phyloP scores from a whole-genome alignment of 129 eudicot species.

The Calendula officinalis region DNA sequence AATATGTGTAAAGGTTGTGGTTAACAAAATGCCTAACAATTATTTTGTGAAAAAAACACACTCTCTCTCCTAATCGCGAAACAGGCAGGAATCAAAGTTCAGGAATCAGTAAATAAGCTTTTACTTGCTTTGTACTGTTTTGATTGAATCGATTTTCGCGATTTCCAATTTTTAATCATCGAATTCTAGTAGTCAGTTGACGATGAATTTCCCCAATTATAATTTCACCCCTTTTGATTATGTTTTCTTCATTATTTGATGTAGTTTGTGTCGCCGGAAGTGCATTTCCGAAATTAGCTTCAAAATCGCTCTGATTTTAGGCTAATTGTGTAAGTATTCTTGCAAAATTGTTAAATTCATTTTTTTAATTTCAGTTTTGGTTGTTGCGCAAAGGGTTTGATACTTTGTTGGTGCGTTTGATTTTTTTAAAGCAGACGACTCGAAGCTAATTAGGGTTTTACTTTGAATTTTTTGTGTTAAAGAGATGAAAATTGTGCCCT shows the following conservation, averaged over 20 bases:
- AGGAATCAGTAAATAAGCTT: constrained; percentile 11
- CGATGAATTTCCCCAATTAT: constrained; percentile 13
- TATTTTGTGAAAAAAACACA: no score
- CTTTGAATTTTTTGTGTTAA: neutral
- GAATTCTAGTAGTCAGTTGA: neutral
- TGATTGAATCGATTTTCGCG: constrained; percentile 14
- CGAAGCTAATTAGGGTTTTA: constrained; percentile 15
- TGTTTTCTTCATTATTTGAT: neutral
- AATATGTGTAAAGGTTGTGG: no score
- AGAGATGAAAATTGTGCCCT: neutral
- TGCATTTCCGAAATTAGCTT: constrained; percentile 29
- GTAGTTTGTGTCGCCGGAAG: constrained; percentile 14
- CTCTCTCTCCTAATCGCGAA: constrained; percentile 3
- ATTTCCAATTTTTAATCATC: neutral
- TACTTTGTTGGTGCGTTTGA: neutral
- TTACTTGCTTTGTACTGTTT: constrained; percentile 13
- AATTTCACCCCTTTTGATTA: neutral
- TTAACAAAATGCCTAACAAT: no score
- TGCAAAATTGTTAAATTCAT: neutral
- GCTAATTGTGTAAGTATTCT: constrained; percentile 22
- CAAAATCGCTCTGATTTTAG: constrained; percentile 19
- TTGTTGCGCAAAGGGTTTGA: constrained; percentile 11
- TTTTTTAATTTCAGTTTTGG: constrained; percentile 2
- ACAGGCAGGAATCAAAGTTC: constrained; percentile 19
- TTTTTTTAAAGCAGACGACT: constrained; percentile 3